Evolutionary conservation across 441 rosid species (phyloP), one percentile per base, ranked within the genome.

Genomic region (Pelargonium fulgidum): DNA sequence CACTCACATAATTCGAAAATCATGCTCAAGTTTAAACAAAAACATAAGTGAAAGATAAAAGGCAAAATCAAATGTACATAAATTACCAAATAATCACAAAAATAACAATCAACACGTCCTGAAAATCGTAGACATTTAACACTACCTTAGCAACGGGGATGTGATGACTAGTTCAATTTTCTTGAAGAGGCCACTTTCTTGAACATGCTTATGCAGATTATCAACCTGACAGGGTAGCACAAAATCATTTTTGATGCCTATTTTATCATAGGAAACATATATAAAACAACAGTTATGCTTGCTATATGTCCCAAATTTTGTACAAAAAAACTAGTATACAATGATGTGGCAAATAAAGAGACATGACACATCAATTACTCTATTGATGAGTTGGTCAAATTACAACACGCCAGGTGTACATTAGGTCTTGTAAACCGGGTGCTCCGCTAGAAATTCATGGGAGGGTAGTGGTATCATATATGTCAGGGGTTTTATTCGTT

Each of bases 71-170:
- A 6, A 54, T 4, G 61, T 6, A 7, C 10, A 14, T 52, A 54
- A 16, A 54, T 7, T 54, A 0, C 8, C 22, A 54, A 13, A 54
- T 16, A 24, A 16, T 54, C 10, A 20, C 61, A 6, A 6, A 16
- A 17, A 54, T 54, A 54, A 54, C 19, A 54, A 33, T 26, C 59
- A 52, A 52, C 20, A 52, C 59, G 14, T 52, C 7, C 4, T 6
- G 13, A 2, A 52, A 6, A 52, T 52, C 0, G 7, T 16, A 1
- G 1, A 19, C 6, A 54, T 54, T 8, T 14, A 54, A 54, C 19
- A 41, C 33, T 75, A 82, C 87, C 87, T 80, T 19, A 81, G 58
- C 67, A 84, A 72, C 5, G 87, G 85, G n/a, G 87, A 84, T 16
- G 73, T 65, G 42, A 84, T 67, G 39, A 84, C 88, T 75, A 84